Conservation (phyloP, 2,329 filamentous ascomycete species). For the Gaeumannomyces tritici region DNA sequence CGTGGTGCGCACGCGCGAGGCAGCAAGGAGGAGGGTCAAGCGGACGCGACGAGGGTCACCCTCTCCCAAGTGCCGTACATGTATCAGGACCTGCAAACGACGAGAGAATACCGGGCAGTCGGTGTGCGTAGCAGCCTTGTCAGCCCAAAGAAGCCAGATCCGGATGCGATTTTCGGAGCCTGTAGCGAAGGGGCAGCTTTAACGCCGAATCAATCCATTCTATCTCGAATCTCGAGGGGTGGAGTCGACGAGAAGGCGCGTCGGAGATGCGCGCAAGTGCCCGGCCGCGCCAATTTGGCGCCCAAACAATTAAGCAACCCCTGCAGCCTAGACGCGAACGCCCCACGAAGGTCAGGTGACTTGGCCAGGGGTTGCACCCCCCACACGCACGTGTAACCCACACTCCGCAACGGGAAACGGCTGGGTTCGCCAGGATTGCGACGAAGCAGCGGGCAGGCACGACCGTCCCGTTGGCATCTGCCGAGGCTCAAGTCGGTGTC, state of each 20-base stretch:
- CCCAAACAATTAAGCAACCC: slow-evolving; percentile 4
- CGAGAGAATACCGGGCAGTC: background rate
- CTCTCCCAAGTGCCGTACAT: background rate
- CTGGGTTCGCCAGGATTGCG: background rate
- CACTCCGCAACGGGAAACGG: background rate
- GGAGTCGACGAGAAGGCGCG: background rate
- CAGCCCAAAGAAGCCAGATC: background rate
- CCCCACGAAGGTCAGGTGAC: slow-evolving; percentile 12
- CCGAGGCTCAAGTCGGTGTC: background rate
- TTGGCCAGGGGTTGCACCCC: background rate
- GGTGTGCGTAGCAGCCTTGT: too few relatives aligned
- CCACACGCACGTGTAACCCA: background rate
- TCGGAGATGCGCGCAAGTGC: background rate
- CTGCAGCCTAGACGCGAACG: slow-evolving; percentile 9
- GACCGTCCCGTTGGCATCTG: background rate
- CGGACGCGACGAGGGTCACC: background rate
- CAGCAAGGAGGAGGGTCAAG: background rate
- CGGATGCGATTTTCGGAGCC: background rate
- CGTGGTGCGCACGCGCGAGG: background rate
- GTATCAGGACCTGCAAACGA: background rate
- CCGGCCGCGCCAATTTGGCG: background rate
- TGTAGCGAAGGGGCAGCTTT: background rate
- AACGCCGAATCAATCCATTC: background rate
- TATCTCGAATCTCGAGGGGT: background rate
- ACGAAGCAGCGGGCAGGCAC: too few relatives aligned